These are phyloP conservation scores for Saccharomycopsis phalli DNA, from an alignment of 1,139 yeast genomes.

Conservation along the genomic window DNA sequence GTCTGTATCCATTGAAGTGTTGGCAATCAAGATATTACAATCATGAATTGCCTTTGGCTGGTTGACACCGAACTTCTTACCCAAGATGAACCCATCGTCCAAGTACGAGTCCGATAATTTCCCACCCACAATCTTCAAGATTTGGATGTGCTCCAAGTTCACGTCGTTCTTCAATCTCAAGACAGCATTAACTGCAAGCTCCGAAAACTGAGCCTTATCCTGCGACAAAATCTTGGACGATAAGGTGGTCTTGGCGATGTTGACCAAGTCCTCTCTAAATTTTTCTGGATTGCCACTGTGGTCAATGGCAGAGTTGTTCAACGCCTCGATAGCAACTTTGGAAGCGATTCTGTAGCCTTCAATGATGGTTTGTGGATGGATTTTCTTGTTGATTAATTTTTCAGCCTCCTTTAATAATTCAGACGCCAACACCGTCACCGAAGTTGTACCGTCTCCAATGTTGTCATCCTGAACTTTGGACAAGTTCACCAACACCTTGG, in stretches of 20 bases:
- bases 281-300: slow-evolving; percentile 48
- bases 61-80: slow-evolving; percentile 85
- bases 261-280: slow-evolving; percentile 70
- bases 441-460: slow-evolving; percentile 98
- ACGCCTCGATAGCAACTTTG: slow-evolving; percentile 70
- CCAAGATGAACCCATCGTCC: slow-evolving; percentile 91
- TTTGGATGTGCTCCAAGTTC: slow-evolving; percentile 89
- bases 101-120: slow-evolving; percentile 83
- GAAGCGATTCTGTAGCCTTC: slow-evolving; percentile 92
- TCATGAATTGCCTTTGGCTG: slow-evolving; percentile 83
- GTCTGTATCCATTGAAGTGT: slow-evolving; percentile 95
- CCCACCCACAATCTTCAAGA: slow-evolving; percentile 91
- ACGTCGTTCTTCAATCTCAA: slow-evolving; percentile 88
- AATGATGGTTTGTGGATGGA: slow-evolving; percentile 95
- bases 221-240: slow-evolving; percentile 92
- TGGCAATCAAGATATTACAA: slow-evolving; percentile 85
- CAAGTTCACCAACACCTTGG: slow-evolving; percentile 90
- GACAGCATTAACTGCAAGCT: slow-evolving; percentile 90
- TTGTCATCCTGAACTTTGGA: slow-evolving; percentile 98
- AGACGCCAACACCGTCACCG: slow-evolving; percentile 91
- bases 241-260: slow-evolving; percentile 88
- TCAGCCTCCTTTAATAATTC: slow-evolving; percentile 95
- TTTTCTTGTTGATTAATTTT: slow-evolving; percentile 80
- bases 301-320: slow-evolving; percentile 71
- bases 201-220: slow-evolving; percentile 82